A percentile compares a stretch with the other conserved stretches of the same genome.
phyloP scores from a whole-genome alignment of 2,329 filamentous ascomycete genomes.

The Trichoderma simmonsii region DNA sequence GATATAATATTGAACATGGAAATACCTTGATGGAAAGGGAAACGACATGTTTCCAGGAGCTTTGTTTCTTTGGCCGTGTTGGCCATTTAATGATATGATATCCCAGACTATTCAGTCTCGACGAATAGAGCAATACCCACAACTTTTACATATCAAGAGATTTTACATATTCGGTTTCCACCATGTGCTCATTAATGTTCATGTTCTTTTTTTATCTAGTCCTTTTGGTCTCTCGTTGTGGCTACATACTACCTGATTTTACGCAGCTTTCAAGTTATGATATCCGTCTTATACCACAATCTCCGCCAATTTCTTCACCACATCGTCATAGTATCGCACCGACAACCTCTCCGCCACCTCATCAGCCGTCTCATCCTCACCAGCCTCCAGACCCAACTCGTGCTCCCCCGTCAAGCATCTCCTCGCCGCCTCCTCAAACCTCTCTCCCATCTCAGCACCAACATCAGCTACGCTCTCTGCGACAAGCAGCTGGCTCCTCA shows the following conservation, averaged over 20 bases:
- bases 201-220: background rate
- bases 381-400: conserved; percentile 35
- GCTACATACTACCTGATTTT: background rate
- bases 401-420: conserved; percentile 37
- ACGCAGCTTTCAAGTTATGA: background rate
- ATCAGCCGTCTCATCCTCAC: conserved; percentile 41
- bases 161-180: background rate
- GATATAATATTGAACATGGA: background rate
- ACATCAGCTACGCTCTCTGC: conserved; percentile 32
- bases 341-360: conserved; percentile 40
- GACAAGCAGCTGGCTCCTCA: conserved; percentile 34
- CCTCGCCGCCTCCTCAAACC: conserved; percentile 38
- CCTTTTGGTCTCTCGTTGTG: background rate
- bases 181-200: background rate
- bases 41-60: background rate
- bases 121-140: conserved; percentile 19
- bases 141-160: conserved; percentile 11
- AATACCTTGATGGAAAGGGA: background rate
- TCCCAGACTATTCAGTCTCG: conserved; percentile 13
- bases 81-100: conserved; percentile 18
- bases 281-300: conserved; percentile 31
- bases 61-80: background rate
- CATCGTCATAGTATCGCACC: conserved; percentile 42
- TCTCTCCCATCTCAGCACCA: conserved; percentile 39
- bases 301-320: conserved; percentile 42